These are phyloP conservation scores for Penicillium sp. DNA, from an alignment of 2,329 filamentous ascomycete species.

Conservation along the genomic window DNA sequence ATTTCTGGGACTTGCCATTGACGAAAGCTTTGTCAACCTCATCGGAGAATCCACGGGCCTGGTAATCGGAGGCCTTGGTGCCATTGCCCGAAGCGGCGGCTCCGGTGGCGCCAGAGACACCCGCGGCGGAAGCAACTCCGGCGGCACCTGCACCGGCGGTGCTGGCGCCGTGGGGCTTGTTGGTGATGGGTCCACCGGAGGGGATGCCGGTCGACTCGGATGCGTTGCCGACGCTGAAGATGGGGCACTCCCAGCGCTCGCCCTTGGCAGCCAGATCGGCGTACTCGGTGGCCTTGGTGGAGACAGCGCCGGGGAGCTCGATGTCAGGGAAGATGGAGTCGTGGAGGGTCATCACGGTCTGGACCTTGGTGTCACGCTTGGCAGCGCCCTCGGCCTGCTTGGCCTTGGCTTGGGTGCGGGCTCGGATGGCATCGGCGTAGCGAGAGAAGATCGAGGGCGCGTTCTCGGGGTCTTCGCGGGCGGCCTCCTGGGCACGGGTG, in stretches of 20 bases:
- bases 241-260: constrained; percentile 85
- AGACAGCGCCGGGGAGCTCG: constrained; percentile 76
- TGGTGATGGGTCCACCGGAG: constrained; percentile 43
- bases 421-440: constrained; percentile 67
- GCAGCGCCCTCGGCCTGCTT: constrained; percentile 58
- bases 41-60: constrained; percentile 26
- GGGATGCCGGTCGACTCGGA: constrained; percentile 65
- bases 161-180: constrained; percentile 50
- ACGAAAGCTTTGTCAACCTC: constrained; percentile 29
- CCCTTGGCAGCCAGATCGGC: constrained; percentile 78
- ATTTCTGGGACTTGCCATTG: constrained; percentile 13
- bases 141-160: constrained; percentile 13
- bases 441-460: constrained; percentile 76
- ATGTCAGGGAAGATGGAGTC: constrained; percentile 89
- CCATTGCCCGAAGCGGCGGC: constrained; percentile 6
- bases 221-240: constrained; percentile 79
- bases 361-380: constrained; percentile 61
- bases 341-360: constrained; percentile 74
- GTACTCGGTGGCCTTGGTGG: constrained; percentile 88
- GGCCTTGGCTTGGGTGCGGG: constrained; percentile 65
- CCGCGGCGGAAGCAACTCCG: constrained; percentile 12
- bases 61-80: constrained; percentile 11
- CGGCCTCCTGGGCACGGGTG: constrained; percentile 59
- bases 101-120: constrained; percentile 8
- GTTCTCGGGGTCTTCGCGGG: constrained; percentile 60